phyloP scores from a whole-genome alignment of 2,329 filamentous ascomycete genomes.

The Calonectria hongkongensis region DNA sequence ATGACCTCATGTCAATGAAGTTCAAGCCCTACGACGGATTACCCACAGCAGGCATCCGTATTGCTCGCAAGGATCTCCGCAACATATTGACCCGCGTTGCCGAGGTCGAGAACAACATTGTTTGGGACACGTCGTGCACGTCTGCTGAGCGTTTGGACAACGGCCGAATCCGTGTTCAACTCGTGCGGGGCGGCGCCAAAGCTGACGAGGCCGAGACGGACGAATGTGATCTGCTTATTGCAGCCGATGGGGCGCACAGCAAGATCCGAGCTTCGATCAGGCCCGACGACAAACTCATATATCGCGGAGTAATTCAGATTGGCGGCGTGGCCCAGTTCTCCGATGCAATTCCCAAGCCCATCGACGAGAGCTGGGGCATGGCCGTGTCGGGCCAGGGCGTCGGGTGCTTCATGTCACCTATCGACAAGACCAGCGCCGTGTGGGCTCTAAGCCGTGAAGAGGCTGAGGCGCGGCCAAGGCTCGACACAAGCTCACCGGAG shows the following conservation, averaged over 20 bases:
- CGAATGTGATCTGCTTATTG: conserved; percentile 62
- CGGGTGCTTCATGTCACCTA: conserved; percentile 62
- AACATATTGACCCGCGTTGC: conserved; percentile 2
- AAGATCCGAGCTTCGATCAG: conserved; percentile 60
- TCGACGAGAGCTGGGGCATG: conserved; percentile 59
- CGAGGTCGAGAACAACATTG: neutral
- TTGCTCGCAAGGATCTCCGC: conserved; percentile 30
- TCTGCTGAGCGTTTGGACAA: conserved; percentile 28
- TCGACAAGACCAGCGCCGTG: conserved; percentile 60
- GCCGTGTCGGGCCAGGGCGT: conserved; percentile 59
- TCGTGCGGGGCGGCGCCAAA: conserved; percentile 5
- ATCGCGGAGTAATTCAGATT: conserved; percentile 59
- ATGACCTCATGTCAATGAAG: conserved; percentile 16
- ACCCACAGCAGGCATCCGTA: conserved; percentile 27
- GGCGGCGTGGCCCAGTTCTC: conserved; percentile 59
- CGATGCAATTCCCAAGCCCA: conserved; percentile 55
- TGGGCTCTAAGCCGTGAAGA: conserved; percentile 62
- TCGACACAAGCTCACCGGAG: conserved; percentile 33
- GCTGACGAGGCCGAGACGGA: neutral
- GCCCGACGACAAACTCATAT: conserved; percentile 59
- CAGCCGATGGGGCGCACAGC: conserved; percentile 63
- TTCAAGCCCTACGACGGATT: conserved; percentile 26
- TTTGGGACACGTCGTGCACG: conserved; percentile 30
- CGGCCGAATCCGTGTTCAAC: conserved; percentile 27
- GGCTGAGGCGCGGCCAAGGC: conserved; percentile 39